These are phyloP conservation scores for Barbarea vulgaris DNA, from an alignment of 345 rosid genomes.

Conservation along the genomic window DNA sequence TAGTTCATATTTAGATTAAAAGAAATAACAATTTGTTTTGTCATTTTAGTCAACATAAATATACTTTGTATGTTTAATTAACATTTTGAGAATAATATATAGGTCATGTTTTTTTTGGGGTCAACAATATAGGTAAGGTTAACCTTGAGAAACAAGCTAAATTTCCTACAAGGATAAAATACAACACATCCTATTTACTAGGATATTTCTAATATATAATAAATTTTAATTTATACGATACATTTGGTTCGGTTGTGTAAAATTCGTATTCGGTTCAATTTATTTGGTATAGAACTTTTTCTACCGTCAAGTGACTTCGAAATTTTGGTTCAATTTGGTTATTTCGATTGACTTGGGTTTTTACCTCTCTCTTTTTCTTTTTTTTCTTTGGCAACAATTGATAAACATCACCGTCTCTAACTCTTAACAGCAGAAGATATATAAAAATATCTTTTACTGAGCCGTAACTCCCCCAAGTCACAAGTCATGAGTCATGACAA, in stretches of 20 bases:
- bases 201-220: background rate
- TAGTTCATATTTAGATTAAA: background rate
- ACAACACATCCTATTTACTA: background rate
- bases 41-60: background rate
- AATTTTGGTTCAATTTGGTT: background rate
- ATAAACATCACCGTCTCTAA: background rate
- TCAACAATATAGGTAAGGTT: background rate
- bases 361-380: no score
- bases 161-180: background rate
- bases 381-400: background rate
- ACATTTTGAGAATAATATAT: background rate
- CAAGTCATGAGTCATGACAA: constrained; percentile 35
- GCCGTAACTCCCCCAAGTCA: constrained; percentile 36
- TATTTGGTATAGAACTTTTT: background rate
- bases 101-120: background rate
- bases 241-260: background rate
- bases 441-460: background rate
- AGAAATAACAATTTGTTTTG: no score
- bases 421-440: constrained; percentile 8
- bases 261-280: background rate
- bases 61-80: background rate
- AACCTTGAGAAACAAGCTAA: background rate
- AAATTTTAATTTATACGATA: background rate
- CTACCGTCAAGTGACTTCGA: background rate
- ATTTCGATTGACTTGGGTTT: background rate